Evolutionary conservation across 139 green algal species (phyloP).

Genomic region (Haematococcus lacustris): DNA sequence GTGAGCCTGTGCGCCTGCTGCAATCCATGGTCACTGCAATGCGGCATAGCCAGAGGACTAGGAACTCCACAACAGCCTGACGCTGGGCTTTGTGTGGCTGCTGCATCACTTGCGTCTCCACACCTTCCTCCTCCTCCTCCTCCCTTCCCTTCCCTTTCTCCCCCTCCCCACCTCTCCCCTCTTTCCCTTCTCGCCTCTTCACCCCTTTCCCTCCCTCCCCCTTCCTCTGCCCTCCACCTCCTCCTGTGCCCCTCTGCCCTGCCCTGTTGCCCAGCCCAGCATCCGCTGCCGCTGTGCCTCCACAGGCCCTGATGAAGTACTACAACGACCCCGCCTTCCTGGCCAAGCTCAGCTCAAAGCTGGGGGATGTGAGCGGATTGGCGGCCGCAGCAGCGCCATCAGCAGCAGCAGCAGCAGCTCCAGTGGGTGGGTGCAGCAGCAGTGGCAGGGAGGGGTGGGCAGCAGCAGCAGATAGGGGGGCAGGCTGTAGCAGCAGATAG

Average conservation of each 20-base stretch:
- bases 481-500: too few species aligned
- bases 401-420: too few species aligned
- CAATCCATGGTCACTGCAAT: too few species aligned
- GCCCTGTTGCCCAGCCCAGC: background rate
- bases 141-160: background rate
- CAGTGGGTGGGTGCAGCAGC: too few species aligned
- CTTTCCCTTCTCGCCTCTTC: background rate
- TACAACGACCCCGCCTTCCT: conserved; percentile 60
- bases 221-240: background rate
- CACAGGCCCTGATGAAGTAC: conserved; percentile 22
- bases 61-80: background rate
- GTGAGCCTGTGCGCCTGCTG: too few species aligned
- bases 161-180: background rate
- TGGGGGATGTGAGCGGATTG: too few species aligned
- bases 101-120: background rate
- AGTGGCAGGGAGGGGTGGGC: too few species aligned
- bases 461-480: too few species aligned
- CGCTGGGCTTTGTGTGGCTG: background rate
- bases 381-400: too few species aligned
- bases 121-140: background rate
- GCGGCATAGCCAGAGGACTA: too few species aligned
- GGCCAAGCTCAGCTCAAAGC: conserved; percentile 56
- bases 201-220: background rate
- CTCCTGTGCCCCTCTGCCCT: background rate
- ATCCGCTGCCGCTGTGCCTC: background rate